Conservation (phyloP, 1,139 yeast species). For the Nakaseomyces sp. region DNA sequence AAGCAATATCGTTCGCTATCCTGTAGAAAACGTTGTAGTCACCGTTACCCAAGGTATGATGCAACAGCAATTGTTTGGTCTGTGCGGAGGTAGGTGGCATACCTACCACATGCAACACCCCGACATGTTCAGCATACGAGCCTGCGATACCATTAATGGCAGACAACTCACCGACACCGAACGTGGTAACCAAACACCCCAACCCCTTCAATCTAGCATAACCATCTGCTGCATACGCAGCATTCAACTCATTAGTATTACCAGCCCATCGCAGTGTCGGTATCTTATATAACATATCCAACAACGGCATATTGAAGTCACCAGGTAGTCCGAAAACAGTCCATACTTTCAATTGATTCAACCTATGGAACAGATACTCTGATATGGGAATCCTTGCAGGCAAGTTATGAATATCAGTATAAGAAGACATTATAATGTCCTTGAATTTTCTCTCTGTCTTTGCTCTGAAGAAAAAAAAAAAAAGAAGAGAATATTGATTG, state of each 20-base stretch:
- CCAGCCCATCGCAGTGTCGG: slow-evolving; percentile 53
- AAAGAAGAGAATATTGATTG: no score
- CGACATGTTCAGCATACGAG: slow-evolving; percentile 52
- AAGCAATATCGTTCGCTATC: slow-evolving; percentile 60
- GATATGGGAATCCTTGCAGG: slow-evolving; percentile 37
- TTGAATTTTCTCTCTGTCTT: no score
- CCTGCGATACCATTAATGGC: slow-evolving; percentile 55
- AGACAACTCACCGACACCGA: slow-evolving; percentile 60
- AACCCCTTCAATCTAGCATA: slow-evolving; percentile 49
- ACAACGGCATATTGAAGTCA: slow-evolving; percentile 49
- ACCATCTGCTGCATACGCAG: slow-evolving; percentile 46
- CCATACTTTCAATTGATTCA: slow-evolving; percentile 43
- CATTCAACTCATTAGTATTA: slow-evolving; percentile 57
- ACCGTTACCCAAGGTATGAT: slow-evolving; percentile 73
- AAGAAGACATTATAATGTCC: no score
- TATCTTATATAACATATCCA: slow-evolving; percentile 48
- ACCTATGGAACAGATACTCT: slow-evolving; percentile 47
- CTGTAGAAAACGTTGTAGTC: slow-evolving; percentile 67
- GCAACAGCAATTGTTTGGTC: slow-evolving; percentile 42
- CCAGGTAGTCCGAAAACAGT: slow-evolving; percentile 63
- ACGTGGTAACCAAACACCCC: slow-evolving; percentile 50
- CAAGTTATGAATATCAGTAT: slow-evolving; percentile 13
- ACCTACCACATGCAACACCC: slow-evolving; percentile 48
- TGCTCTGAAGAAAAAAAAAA: background rate
- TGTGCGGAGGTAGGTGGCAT: slow-evolving; percentile 53